Evolutionary conservation across 2,329 filamentous ascomycete genomes (phyloP).

Genomic region (Monascus ruber): DNA sequence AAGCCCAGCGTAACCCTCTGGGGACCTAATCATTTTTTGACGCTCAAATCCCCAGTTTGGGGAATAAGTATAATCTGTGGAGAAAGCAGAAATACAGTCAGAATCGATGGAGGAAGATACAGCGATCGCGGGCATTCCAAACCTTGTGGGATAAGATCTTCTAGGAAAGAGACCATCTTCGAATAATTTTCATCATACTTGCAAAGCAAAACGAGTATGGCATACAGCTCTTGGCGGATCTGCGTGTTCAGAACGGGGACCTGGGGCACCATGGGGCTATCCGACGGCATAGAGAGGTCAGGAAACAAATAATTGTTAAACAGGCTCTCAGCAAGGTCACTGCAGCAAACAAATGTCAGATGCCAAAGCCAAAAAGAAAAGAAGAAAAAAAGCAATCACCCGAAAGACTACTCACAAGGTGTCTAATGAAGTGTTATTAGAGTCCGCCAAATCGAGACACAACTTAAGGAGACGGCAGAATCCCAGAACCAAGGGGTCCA

Average conservation of each 20-base stretch:
- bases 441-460: constrained; percentile 29
- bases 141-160: constrained; percentile 42
- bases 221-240: constrained; percentile 50
- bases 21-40: constrained; percentile 56
- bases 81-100: background rate
- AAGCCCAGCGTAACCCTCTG: constrained; percentile 79
- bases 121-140: constrained; percentile 2
- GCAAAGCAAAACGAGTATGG: constrained; percentile 47
- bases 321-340: constrained; percentile 39
- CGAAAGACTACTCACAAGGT: constrained; percentile 18
- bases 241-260: constrained; percentile 42
- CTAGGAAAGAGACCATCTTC: constrained; percentile 42
- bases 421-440: constrained; percentile 19
- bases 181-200: constrained; percentile 40
- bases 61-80: constrained; percentile 49
- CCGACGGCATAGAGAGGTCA: constrained; percentile 27
- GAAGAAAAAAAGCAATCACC: background rate
- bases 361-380: no score
- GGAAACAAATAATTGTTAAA: constrained; percentile 60
- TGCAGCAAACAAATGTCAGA: constrained; percentile 8
- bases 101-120: background rate
- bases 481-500: constrained; percentile 33
- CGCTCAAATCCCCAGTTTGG: constrained; percentile 53
- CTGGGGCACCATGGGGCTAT: constrained; percentile 19
- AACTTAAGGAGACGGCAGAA: constrained; percentile 33